Evolutionary conservation across 495 filamentous ascomycete species (phyloP).

Genomic region (Podospora pseudoanserina): DNA sequence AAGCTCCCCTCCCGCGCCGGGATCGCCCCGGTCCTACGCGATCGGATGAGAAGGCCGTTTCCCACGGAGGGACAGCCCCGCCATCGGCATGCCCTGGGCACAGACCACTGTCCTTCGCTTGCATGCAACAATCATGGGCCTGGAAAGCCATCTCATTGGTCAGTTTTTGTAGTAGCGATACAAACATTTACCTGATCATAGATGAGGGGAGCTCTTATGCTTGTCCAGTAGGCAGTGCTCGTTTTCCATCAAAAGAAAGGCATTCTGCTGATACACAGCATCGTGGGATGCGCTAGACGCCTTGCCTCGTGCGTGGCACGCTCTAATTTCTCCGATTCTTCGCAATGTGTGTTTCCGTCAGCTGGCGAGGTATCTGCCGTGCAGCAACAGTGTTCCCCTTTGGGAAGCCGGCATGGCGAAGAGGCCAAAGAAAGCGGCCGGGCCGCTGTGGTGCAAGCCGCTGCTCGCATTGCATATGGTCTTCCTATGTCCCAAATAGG

Average conservation of each 20-base stretch:
- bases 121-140: conserved; percentile 4
- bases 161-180: not conserved
- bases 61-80: not conserved
- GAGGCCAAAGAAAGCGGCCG: not conserved
- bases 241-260: not conserved
- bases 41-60: conserved; percentile 16
- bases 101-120: conserved; percentile 6
- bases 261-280: not conserved
- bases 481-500: not conserved
- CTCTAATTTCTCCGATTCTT: not conserved
- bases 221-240: not conserved
- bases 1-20: conserved; percentile 3
- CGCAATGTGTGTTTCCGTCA: too few relatives aligned
- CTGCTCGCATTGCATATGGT: not conserved
- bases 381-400: not conserved
- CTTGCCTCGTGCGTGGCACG: conserved; percentile 13
- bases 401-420: not conserved
- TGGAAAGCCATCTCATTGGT: conserved; percentile 16
- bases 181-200: not conserved
- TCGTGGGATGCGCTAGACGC: not conserved
- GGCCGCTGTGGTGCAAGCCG: not conserved
- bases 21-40: conserved; percentile 5
- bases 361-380: not conserved
- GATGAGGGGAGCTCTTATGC: not conserved
- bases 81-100: not conserved